Percentiles rank a stretch among this genome's conserved stretches.
These are phyloP conservation scores for Tripterygium wilfordii DNA, from an alignment of 177 flowering plant genomes.

Conservation along the genomic window DNA sequence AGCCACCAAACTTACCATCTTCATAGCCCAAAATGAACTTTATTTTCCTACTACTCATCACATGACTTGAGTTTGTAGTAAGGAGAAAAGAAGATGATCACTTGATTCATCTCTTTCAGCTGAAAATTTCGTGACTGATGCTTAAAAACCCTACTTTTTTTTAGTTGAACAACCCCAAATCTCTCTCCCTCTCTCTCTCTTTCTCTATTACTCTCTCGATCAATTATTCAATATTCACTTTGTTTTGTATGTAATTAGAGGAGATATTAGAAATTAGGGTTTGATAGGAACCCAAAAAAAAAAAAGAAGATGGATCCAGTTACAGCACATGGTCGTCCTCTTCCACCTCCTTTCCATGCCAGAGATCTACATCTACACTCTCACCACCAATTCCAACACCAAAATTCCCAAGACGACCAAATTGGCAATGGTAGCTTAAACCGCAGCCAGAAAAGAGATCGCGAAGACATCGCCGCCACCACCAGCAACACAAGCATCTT, in stretches of 20 bases:
- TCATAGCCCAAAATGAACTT: not conserved
- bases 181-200: constrained; percentile 10
- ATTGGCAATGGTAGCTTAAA: constrained; percentile 13
- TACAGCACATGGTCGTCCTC: constrained; percentile 70
- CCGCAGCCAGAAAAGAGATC: constrained; percentile 25
- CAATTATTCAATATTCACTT: too few relatives aligned
- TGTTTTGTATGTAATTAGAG: too few relatives aligned
- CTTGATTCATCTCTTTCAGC: constrained; percentile 13
- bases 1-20: constrained; percentile 12
- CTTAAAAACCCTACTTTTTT: constrained; percentile 10
- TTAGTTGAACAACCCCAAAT: not conserved
- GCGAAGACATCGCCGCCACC: constrained; percentile 10
- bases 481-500: constrained; percentile 3
- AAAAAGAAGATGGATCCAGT: constrained; percentile 55
- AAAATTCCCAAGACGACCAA: constrained; percentile 30
- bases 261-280: too few relatives aligned
- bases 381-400: constrained; percentile 27
- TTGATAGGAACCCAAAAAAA: too few relatives aligned
- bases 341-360: constrained; percentile 67
- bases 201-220: not conserved
- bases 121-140: constrained; percentile 23
- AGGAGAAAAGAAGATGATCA: constrained; percentile 1
- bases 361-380: constrained; percentile 65
- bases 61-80: not conserved
- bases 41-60: not conserved